These are phyloP conservation scores for Middelhovenomyces tepae DNA, from an alignment of 805 yeast species.

Conservation along the genomic window DNA sequence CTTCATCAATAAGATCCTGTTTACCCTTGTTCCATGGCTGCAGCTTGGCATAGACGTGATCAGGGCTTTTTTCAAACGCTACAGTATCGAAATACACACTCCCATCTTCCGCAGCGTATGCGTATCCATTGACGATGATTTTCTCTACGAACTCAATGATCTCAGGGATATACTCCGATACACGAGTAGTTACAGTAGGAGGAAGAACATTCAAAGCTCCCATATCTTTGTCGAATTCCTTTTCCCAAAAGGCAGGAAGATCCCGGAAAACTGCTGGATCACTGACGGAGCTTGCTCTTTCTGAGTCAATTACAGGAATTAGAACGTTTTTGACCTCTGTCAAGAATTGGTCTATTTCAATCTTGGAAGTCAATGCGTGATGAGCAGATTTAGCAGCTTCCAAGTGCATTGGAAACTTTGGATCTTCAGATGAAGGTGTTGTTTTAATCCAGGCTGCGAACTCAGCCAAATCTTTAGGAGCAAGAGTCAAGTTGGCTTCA, in stretches of 20 bases:
- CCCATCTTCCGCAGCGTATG: constrained; percentile 75
- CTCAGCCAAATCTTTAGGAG: constrained; percentile 33
- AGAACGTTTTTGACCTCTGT: constrained; percentile 60
- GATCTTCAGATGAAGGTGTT: constrained; percentile 44
- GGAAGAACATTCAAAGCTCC: constrained; percentile 70
- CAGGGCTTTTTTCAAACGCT: constrained; percentile 59
- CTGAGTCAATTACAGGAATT: constrained; percentile 61
- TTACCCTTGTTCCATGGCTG: constrained; percentile 98
- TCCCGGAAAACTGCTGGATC: constrained; percentile 79
- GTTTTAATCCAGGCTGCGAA: constrained; percentile 50
- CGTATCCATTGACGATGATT: constrained; percentile 75
- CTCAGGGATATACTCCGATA: constrained; percentile 91
- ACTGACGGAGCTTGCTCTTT: constrained; percentile 64
- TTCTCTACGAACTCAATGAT: constrained; percentile 68
- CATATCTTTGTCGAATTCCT: constrained; percentile 81
- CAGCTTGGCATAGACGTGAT: constrained; percentile 85
- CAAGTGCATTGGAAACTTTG: constrained; percentile 82
- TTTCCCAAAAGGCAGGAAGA: constrained; percentile 86
- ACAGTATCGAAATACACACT: constrained; percentile 93
- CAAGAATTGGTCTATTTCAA: constrained; percentile 32
- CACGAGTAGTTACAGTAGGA: constrained; percentile 83
- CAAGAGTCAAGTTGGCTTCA: constrained; percentile 39
- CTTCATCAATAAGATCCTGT: constrained; percentile 77
- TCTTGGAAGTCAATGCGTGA: constrained; percentile 28
- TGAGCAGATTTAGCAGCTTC: constrained; percentile 52